A percentile compares a stretch with the other conserved stretches of the same genome.
These are phyloP conservation scores for Elaeagnus macrophylla DNA, from an alignment of 306 rosid genomes.

Conservation along the genomic window DNA sequence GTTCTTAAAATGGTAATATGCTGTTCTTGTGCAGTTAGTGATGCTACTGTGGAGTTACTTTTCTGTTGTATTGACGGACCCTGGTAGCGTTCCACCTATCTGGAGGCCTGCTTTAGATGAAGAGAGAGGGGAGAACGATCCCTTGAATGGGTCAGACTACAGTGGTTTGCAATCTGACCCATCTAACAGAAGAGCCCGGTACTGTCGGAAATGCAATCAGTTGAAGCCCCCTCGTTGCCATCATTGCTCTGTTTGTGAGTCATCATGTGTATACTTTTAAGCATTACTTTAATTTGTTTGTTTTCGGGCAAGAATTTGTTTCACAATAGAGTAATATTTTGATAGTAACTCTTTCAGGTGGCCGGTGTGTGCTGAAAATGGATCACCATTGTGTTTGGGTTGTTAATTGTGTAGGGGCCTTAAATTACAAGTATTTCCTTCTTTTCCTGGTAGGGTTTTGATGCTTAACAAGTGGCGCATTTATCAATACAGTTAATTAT, in stretches of 20 bases:
- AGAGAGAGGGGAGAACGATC: constrained; percentile 88
- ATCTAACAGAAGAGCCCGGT: constrained; percentile 52
- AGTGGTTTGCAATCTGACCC: constrained; percentile 34
- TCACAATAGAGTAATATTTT: background rate
- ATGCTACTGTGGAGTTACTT: constrained; percentile 98
- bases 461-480: constrained; percentile 1
- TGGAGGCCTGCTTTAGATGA: constrained; percentile 90
- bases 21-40: constrained; percentile 54
- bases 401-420: constrained; percentile 94
- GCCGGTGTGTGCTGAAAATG: constrained; percentile 96
- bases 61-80: constrained; percentile 88
- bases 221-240: constrained; percentile 89
- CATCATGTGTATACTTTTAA: background rate
- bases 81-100: constrained; percentile 82
- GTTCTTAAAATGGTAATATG: constrained; percentile 15
- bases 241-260: constrained; percentile 99
- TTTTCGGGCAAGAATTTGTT: background rate
- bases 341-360: constrained; percentile 52
- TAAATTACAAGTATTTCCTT: constrained; percentile 89
- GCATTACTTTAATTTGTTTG: background rate
- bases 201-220: constrained; percentile 84
- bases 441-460: constrained; percentile 71
- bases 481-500: too few relatives aligned
- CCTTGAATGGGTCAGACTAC: constrained; percentile 59
- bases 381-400: constrained; percentile 99